These are phyloP conservation scores for Mortierella sp. DNA, from an alignment of 371 early-diverging fungal species.

Conservation along the genomic window DNA sequence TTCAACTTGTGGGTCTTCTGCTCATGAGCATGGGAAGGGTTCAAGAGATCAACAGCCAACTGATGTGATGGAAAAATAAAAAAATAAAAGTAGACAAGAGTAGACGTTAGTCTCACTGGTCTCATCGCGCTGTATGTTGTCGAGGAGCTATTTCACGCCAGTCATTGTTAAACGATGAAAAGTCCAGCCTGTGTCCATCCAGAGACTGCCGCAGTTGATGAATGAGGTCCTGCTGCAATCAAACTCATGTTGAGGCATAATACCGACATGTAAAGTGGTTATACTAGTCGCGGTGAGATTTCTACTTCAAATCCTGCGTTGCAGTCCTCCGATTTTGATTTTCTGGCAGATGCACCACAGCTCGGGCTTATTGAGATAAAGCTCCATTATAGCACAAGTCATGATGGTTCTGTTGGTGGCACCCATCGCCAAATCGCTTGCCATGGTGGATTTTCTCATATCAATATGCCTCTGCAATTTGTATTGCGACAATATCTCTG, in stretches of 20 bases:
- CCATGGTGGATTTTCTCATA: not conserved
- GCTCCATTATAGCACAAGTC: not conserved
- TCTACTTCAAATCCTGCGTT: not conserved
- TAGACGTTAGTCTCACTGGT: conserved; percentile 33
- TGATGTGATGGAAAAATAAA: conserved; percentile 46
- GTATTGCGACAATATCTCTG: not conserved
- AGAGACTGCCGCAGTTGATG: not conserved
- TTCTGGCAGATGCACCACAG: not conserved
- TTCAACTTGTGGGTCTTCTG: conserved; percentile 98
- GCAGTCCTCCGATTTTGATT: not conserved
- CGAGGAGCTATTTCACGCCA: not conserved
- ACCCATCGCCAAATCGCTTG: not conserved
- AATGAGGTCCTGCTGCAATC: no score
- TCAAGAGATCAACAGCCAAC: conserved; percentile 99
- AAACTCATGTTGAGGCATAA: not conserved
- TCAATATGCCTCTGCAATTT: not conserved
- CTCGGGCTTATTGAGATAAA: not conserved
- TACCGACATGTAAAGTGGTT: not conserved
- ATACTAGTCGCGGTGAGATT: not conserved
- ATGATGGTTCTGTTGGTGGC: not conserved
- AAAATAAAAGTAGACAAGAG: not conserved
- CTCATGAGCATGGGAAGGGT: conserved; percentile 96
- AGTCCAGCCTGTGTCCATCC: not conserved
- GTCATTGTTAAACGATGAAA: not conserved
- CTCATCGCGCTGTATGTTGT: not conserved